Evolutionary conservation across 768 basidiomycete genomes (phyloP), one percentile per base, ranked within the genome.

Genomic region (Amanita rubescens): DNA sequence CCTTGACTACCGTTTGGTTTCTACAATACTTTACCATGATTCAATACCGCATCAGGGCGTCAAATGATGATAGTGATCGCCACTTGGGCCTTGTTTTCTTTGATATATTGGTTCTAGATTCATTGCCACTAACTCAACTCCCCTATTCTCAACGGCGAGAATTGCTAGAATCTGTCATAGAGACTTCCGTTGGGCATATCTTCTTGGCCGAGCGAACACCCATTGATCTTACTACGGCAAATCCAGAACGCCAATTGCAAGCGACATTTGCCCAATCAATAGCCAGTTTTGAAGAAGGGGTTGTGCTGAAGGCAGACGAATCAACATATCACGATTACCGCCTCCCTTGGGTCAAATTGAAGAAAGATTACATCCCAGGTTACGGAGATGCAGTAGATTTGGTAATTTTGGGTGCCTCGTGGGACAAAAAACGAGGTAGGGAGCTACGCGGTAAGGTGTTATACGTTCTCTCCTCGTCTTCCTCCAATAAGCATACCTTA

Each of bases 81-180:
- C 85, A 84, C 56, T 79, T 94, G 6, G 88, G 82, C 17, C 75
- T 95, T 15, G 84, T 92, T 11, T 94, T 93, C 71, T 96, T 94
- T 61, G 94, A 96, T 61, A 60, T 94, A 12, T 74, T 96, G 5
- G 64, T 77, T n/a, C 69, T 91, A 0, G 80, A 93, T 59, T 78
- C 70, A n/a, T 60, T 65, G 33, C 82, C 77, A 7, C 69, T 90
- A 10, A 59, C 90, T 6, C 68, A 72, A 10, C 63, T 63, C 3
- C 67, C 83, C 0, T 94, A 94, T 60, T 64, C 67, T 0, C 59
- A 70, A 7, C 81, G 94, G 11, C 79, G 90, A 25, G 65, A 66
- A 14, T 62, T 78, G 3, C 77, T 96, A 14, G 85, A 92, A 63
- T 61, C 67, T 1, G 55, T 82, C 7, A 70, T 94, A 34, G 61